Evolutionary conservation across 352 stramenopile genomes (phyloP).

Genomic region (Phytopythium helicoides): DNA sequence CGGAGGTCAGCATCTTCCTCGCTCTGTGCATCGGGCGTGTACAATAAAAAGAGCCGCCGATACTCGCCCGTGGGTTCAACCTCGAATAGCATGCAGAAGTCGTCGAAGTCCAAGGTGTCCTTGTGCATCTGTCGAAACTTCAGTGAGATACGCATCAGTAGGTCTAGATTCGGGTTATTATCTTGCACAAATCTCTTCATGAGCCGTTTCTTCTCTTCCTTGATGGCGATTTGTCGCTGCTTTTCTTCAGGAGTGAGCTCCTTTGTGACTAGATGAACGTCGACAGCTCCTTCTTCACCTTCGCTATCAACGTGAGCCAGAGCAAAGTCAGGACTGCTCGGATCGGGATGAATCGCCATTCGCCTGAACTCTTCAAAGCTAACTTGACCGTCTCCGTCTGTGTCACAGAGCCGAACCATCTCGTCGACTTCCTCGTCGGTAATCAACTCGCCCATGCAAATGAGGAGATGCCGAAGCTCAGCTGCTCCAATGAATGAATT

Average conservation of each 20-base stretch:
- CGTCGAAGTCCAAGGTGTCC: conserved; percentile 58
- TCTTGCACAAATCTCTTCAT: conserved; percentile 72
- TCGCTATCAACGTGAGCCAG: conserved; percentile 20
- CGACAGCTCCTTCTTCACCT: conserved; percentile 12
- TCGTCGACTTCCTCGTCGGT: conserved; percentile 93
- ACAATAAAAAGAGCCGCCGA: conserved; percentile 83
- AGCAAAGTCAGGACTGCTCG: conserved; percentile 75
- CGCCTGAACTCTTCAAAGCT: conserved; percentile 90
- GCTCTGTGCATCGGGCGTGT: conserved; percentile 62
- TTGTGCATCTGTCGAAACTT: conserved; percentile 65
- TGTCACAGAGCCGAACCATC: conserved; percentile 93
- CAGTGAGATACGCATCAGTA: conserved; percentile 53
- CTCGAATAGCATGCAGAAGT: conserved; percentile 84
- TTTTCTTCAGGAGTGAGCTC: conserved; percentile 52
- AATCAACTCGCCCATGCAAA: conserved; percentile 96
- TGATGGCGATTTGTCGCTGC: conserved; percentile 46
- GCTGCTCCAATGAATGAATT: conserved; percentile 92
- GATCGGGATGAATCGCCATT: conserved; percentile 91
- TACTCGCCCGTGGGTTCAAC: conserved; percentile 89
- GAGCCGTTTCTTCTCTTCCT: conserved; percentile 69
- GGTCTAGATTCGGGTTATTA: conserved; percentile 57
- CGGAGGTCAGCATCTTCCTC: conserved; percentile 79
- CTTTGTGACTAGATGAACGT: conserved; percentile 28
- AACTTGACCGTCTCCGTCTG: conserved; percentile 91
- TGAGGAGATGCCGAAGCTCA: conserved; percentile 91